phyloP scores from a whole-genome alignment of 768 basidiomycete species.

The Macrolepiota dolichaula region DNA sequence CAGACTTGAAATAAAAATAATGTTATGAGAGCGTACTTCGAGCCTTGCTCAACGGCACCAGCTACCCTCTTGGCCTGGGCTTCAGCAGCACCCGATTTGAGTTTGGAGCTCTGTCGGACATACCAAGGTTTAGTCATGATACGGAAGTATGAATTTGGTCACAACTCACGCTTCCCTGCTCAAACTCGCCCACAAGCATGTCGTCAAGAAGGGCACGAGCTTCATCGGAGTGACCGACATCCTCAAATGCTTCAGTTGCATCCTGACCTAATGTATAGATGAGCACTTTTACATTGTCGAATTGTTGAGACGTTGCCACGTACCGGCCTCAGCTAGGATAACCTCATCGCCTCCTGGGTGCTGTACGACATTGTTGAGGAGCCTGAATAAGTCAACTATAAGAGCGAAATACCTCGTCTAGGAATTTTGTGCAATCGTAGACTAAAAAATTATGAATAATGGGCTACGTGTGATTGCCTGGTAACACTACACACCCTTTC shows the following conservation, averaged over 20 bases:
- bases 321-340: conserved; percentile 86
- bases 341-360: conserved; percentile 99
- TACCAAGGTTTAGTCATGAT: background rate
- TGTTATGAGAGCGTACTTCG: conserved; percentile 46
- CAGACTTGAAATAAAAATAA: conserved; percentile 8
- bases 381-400: background rate
- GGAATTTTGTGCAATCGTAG: conserved; percentile 90
- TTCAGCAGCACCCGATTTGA: conserved; percentile 49
- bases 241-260: conserved; percentile 98
- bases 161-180: conserved; percentile 57
- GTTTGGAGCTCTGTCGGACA: conserved; percentile 40
- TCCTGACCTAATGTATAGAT: conserved; percentile 68
- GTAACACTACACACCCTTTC: conserved; percentile 57
- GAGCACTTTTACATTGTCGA: conserved; percentile 10
- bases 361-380: conserved; percentile 24
- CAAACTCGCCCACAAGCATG: conserved; percentile 82
- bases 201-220: conserved; percentile 80
- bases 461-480: conserved; percentile 31
- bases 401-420: conserved; percentile 73
- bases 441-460: conserved; percentile 49
- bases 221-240: conserved; percentile 99
- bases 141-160: conserved; percentile 7
- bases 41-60: conserved; percentile 61
- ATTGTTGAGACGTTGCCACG: conserved; percentile 30
- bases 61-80: conserved; percentile 42